Conservation (phyloP, 2,329 filamentous ascomycete genomes). For the Alternaria sp. region DNA sequence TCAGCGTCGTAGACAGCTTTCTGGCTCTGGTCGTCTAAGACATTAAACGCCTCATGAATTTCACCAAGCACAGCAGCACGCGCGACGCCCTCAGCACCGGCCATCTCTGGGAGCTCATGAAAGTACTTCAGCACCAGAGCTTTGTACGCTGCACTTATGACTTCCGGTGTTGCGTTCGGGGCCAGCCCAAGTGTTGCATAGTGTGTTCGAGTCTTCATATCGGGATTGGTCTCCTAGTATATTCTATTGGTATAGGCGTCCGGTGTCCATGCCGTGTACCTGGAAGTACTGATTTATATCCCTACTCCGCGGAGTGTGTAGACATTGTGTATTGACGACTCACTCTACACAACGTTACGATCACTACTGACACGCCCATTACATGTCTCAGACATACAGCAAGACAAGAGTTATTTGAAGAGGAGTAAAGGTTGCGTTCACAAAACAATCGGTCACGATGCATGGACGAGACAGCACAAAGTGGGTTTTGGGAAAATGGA, state of each 20-base stretch:
- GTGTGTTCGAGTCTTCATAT: conserved; percentile 13
- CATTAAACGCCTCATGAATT: conserved; percentile 25
- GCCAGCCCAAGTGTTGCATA: conserved; percentile 24
- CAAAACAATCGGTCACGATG: background rate
- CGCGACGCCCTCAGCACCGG: conserved; percentile 10
- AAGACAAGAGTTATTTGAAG: background rate
- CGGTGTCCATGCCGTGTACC: background rate
- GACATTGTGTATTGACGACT: conserved; percentile 11
- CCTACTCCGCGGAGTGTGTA: background rate
- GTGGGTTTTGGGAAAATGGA: background rate
- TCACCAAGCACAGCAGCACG: conserved; percentile 12
- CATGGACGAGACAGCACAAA: background rate
- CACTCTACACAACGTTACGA: background rate
- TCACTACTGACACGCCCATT: background rate
- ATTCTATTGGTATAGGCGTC: background rate
- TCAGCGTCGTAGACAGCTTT: conserved; percentile 25
- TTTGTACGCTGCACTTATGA: conserved; percentile 29
- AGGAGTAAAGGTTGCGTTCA: background rate
- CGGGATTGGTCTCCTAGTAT: background rate
- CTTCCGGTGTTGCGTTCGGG: conserved; percentile 14
- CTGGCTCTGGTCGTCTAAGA: conserved; percentile 17
- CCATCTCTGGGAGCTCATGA: conserved; percentile 17
- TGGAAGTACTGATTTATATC: background rate
- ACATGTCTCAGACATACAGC: background rate
- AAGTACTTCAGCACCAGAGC: conserved; percentile 20